Conservation (phyloP, 148 eudicot species). For the Cornus florida region DNA sequence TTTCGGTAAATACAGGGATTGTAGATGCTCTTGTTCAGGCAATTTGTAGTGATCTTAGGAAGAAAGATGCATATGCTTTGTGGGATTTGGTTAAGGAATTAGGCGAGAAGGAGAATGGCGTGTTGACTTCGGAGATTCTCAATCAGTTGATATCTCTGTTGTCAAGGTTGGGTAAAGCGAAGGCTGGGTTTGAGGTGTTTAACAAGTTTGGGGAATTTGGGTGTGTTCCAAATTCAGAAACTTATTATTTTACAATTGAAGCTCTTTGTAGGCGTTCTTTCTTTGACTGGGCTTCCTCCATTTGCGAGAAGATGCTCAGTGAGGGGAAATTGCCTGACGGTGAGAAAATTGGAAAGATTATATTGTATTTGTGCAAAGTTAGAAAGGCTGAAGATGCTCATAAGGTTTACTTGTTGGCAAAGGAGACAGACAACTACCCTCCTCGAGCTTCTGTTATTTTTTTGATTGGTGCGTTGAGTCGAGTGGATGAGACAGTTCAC, state of each 20-base stretch:
- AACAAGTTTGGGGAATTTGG: constrained; percentile 70
- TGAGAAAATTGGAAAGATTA: constrained; percentile 61
- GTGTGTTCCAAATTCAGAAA: constrained; percentile 55
- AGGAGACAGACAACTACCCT: constrained; percentile 42
- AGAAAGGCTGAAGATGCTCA: constrained; percentile 57
- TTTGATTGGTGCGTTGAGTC: constrained; percentile 59
- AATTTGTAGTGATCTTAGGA: constrained; percentile 31
- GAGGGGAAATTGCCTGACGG: constrained; percentile 56
- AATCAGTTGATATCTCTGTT: constrained; percentile 59
- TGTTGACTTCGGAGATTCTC: constrained; percentile 45
- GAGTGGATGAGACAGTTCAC: constrained; percentile 45
- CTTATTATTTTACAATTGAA: constrained; percentile 62
- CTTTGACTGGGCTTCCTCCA: constrained; percentile 58
- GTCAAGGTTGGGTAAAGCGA: constrained; percentile 65
- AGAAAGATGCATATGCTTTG: constrained; percentile 52
- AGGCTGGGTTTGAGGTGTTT: constrained; percentile 75
- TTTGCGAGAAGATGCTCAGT: constrained; percentile 65
- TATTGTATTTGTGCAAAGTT: constrained; percentile 61
- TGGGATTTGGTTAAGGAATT: constrained; percentile 77
- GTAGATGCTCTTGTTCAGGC: constrained; percentile 46
- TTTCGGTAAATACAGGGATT: constrained; percentile 27
- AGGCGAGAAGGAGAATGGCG: constrained; percentile 49
- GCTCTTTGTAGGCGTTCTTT: constrained; percentile 66
- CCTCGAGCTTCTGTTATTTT: constrained; percentile 45
- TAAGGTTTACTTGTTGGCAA: constrained; percentile 59